These are phyloP conservation scores for Blepharisma japonicum DNA, from an alignment of 73 alveolate genomes.

Conservation along the genomic window DNA sequence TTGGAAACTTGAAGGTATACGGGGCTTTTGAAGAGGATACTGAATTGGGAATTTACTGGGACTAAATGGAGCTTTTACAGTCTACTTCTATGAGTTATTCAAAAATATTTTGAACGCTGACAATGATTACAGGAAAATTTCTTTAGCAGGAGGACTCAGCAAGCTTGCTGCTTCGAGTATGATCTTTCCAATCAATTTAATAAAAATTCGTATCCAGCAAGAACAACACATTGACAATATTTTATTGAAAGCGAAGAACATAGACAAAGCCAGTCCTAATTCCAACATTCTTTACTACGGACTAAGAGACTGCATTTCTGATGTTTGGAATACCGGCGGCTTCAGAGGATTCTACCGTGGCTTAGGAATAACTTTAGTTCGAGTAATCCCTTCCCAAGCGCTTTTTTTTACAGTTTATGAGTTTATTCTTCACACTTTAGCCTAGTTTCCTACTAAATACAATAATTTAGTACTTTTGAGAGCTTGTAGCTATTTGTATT, in stretches of 20 bases:
- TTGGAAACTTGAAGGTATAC: constrained; percentile 9
- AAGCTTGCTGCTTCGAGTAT: background rate
- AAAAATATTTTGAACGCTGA: background rate
- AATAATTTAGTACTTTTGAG: too few species aligned
- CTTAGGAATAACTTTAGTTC: background rate
- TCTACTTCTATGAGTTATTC: background rate
- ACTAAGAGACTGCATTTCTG: background rate
- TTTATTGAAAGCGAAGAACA: background rate
- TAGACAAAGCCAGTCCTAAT: background rate
- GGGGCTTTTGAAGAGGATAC: constrained; percentile 18
- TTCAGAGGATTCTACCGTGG: constrained; percentile 18
- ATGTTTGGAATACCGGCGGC: constrained; percentile 14
- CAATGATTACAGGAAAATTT: background rate
- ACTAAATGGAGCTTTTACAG: background rate
- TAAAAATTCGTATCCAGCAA: constrained; percentile 17
- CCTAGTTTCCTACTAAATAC: too few species aligned
- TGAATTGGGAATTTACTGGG: background rate
- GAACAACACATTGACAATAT: constrained; percentile 7
- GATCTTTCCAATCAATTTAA: background rate
- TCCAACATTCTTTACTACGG: constrained; percentile 12
- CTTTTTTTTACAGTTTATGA: constrained; percentile 22
- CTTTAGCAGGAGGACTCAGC: background rate
- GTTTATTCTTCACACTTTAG: background rate
- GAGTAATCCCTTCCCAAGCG: constrained; percentile 13
- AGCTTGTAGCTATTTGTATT: too few species aligned